Evolutionary conservation across 768 basidiomycete species (phyloP), one percentile per base, ranked within the genome.

Genomic region (Suillus variegatus): DNA sequence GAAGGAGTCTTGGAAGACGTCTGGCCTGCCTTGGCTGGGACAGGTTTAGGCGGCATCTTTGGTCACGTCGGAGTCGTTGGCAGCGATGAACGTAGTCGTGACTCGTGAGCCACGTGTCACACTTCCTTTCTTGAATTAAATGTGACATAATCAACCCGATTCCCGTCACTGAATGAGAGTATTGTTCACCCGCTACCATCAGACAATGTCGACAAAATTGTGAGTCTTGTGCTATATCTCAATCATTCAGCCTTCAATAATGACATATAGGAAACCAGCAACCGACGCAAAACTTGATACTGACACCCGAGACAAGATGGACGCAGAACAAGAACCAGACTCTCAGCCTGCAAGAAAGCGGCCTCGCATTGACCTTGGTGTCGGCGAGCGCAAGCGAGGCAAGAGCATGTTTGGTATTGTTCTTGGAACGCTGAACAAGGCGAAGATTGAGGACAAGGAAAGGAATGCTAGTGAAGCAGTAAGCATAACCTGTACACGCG

Each of bases 321-420:
- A 79, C 67, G 80, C 72, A 67, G 61, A 78, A 63, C 72, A 72
- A 14, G 74, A 64, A 38, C 73, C 77, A 16, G 80, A 84, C 38
- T 82, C 82, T 32, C 82, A 82, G 63, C 80, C 85, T 28, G 78
- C 83, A 18, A 87, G 84, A 80, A 90, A 85, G 78, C 87, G 92
- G 65, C 92, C 92, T 66, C 86, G 89, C 72, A 82, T 93, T 67
- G 90, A 93, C 76, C 81, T 93, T 70, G 80, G 79, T 65, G 79
- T 82, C 57, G 82, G 88, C 71, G 90, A 91, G 76, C 86, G 90
- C 72, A 93, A 90, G 79, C 89, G 91, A 72, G 92, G 92, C 75
- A 92, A 91, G 86, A 87, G 85, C 80, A 92, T 93, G 90, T 92
- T 94, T 80, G 93, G 92, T 67, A 82, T 94, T 69, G 81, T 93